These are phyloP conservation scores for Tilletia horrida DNA, from an alignment of 1,284 basidiomycete species.

Conservation along the genomic window DNA sequence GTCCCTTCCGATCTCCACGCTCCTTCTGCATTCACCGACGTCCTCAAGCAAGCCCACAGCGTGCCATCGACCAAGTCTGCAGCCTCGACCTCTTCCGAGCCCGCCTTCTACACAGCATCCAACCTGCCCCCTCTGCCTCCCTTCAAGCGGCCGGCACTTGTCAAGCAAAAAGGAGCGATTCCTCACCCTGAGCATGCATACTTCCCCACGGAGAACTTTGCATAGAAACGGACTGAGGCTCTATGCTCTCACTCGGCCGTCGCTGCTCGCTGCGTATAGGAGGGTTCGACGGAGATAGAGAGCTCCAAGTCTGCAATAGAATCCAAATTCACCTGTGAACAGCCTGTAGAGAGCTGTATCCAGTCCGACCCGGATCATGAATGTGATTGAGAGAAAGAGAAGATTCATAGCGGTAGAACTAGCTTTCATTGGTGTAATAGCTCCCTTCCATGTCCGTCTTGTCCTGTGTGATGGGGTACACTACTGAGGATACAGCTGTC, in stretches of 20 bases:
- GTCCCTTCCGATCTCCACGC: slow-evolving; percentile 46
- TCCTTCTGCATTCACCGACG: slow-evolving; percentile 53
- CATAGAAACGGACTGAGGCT: neutral
- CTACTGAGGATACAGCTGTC: too few relatives aligned
- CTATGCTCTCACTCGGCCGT: neutral
- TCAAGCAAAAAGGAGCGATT: slow-evolving; percentile 52
- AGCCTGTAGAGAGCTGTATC: too few relatives aligned
- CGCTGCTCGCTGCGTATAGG: neutral
- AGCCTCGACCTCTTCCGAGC: neutral
- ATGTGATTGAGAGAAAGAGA: too few relatives aligned
- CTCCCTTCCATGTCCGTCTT: too few relatives aligned
- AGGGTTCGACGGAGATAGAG: neutral
- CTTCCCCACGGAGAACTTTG: slow-evolving; percentile 43
- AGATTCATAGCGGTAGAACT: too few relatives aligned
- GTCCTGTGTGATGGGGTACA: too few relatives aligned
- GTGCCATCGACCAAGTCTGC: neutral
- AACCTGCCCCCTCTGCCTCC: slow-evolving; percentile 51
- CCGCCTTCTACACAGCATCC: slow-evolving; percentile 39
- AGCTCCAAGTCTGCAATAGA: neutral
- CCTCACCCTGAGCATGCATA: slow-evolving; percentile 49
- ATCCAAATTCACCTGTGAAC: too few relatives aligned
- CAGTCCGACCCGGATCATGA: too few relatives aligned
- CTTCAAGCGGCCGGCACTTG: slow-evolving; percentile 47
- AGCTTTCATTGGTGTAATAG: too few relatives aligned
- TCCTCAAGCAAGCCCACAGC: slow-evolving; percentile 48